Evolutionary conservation across 208 protist genomes (phyloP).

Genomic region (Leishmania mexicana): DNA sequence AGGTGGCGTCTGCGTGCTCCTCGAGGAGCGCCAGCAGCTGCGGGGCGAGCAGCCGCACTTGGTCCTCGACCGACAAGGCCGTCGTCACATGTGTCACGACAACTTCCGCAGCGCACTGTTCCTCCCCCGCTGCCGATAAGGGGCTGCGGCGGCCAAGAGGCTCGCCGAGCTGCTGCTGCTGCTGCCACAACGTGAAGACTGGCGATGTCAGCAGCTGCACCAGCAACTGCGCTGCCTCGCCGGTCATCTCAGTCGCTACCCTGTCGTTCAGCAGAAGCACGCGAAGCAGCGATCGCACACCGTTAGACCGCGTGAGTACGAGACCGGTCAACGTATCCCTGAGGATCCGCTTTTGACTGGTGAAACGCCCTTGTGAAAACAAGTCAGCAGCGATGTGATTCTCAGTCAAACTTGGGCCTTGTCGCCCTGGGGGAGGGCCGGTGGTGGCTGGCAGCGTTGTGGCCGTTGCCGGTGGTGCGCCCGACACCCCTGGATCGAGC

Average conservation of each 20-base stretch:
- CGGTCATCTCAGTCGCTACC: slow-evolving; percentile 36
- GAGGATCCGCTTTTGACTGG: slow-evolving; percentile 35
- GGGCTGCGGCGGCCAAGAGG: background rate
- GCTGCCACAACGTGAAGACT: slow-evolving; percentile 4
- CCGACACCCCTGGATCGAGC: slow-evolving; percentile 31
- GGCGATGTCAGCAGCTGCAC: slow-evolving; percentile 45
- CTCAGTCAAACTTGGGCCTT: slow-evolving; percentile 12
- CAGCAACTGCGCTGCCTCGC: slow-evolving; percentile 59
- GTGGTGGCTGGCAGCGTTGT: background rate
- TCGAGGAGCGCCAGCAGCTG: slow-evolving; percentile 56
- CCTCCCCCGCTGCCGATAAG: background rate
- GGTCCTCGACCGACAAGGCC: slow-evolving; percentile 33
- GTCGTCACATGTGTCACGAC: slow-evolving; percentile 1
- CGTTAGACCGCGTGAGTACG: slow-evolving; percentile 37
- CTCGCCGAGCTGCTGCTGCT: background rate
- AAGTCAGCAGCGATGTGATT: slow-evolving; percentile 56
- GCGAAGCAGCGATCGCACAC: slow-evolving; percentile 52
- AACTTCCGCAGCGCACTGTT: background rate
- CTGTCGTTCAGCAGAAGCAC: slow-evolving; percentile 72
- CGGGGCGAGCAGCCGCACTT: slow-evolving; percentile 34
- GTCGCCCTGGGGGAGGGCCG: background rate
- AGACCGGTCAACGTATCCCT: slow-evolving; percentile 57
- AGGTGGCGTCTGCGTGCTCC: slow-evolving; percentile 28
- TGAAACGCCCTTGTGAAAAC: slow-evolving; percentile 40
- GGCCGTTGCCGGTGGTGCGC: background rate